Base-by-base conservation (phyloP, 139 green algal genomes). In the Chlorokybus atmophyticus region DNA sequence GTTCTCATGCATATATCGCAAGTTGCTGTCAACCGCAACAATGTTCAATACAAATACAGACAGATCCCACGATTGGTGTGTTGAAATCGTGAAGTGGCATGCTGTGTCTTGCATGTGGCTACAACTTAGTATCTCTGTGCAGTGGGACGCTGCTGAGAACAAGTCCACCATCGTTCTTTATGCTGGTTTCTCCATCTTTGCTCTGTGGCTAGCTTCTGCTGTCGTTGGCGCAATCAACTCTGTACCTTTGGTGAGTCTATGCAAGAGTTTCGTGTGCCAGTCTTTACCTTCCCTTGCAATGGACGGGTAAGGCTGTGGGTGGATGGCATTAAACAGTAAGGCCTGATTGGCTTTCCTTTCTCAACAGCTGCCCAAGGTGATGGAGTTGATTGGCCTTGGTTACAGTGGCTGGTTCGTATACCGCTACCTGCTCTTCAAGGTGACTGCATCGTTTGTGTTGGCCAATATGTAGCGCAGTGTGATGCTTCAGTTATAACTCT, bases 381-480 rank as follows among this genome's bases (percentile, higher is more conserved):
- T 98, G 64, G 91, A 98, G 85, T 81, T 98, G 21, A 77, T 98
- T 29, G 91, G 91, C 29, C 79, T 97, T 35, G 81, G 80, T 50
- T 98, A 98, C 85, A 84, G 68, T 40, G 75, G 81, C 10, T 98
- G 91, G 90, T 98, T 98, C 69, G 82, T 87, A 24, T 98, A 98
- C 82, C 71, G 87, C 52, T 98, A 98, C 81, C 80, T 98, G 60
- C 83, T 98, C 2, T 98, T 96, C 82, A 96, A 93, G 83, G 82
- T 90, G 59, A 27, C 21, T 21, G 28, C 60, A 10, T 23, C 26
- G n/a, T 52, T n/a, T n/a, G n/a, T n/a, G n/a, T n/a, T n/a, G n/a
- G 8, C 5, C 50, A 10, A 10, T 57, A 27, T 52, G 8, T 23
- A 21, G 21, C 8, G 6, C 14, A 6, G 44, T 23, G 21, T 6